Conservation (phyloP, 768 basidiomycete genomes). For the Russula griseocarnosa region DNA sequence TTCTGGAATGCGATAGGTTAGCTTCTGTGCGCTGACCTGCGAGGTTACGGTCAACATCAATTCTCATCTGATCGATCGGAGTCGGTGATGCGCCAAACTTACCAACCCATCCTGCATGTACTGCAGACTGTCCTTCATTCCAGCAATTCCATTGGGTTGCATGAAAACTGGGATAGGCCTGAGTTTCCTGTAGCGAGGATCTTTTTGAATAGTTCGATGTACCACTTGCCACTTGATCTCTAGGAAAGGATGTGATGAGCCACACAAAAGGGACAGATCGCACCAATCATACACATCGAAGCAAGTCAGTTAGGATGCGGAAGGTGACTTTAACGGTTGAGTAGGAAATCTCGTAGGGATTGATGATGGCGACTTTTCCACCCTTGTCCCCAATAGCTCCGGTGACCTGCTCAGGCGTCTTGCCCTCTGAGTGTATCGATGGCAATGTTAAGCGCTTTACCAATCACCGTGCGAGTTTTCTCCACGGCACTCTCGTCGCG, state of each 20-base stretch:
- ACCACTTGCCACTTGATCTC: conserved; percentile 29
- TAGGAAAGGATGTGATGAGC: not conserved
- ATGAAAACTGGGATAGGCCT: conserved; percentile 32
- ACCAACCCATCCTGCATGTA: conserved; percentile 34
- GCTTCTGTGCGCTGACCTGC: conserved; percentile 34
- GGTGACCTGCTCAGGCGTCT: conserved; percentile 15
- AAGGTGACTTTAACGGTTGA: not conserved
- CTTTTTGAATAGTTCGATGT: conserved; percentile 28
- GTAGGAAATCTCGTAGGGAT: conserved; percentile 13
- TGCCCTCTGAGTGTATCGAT: conserved; percentile 27
- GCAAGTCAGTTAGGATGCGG: not conserved
- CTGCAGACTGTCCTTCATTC: conserved; percentile 31
- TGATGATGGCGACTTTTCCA: conserved; percentile 21
- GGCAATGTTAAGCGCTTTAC: conserved; percentile 25
- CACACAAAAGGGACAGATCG: not conserved
- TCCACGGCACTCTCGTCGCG: conserved; percentile 30
- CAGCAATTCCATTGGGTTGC: conserved; percentile 31
- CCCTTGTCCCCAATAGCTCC: conserved; percentile 24
- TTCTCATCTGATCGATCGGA: not conserved
- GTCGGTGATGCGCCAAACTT: not conserved
- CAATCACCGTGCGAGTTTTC: conserved; percentile 31
- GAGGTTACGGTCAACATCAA: not conserved
- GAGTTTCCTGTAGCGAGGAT: conserved; percentile 29
- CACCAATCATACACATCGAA: conserved; percentile 2
- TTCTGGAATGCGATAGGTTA: conserved; percentile 30